Evolutionary conservation across 257 asterid genomes (phyloP), one percentile per base, ranked within the genome.

Genomic region (Jacaranda copaia): DNA sequence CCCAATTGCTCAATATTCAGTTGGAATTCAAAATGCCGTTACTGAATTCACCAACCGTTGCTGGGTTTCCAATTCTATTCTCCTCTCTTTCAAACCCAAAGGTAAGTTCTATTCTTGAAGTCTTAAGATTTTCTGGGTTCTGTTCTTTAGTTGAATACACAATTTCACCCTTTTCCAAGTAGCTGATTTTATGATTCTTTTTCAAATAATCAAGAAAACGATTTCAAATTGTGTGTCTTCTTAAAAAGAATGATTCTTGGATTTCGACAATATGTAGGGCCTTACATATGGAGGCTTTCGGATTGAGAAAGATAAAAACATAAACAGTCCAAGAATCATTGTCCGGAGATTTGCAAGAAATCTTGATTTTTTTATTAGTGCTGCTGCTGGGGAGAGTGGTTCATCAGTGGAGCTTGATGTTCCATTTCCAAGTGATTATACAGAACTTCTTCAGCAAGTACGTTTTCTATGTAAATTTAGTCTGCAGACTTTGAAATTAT

Each of bases 381-480:
- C 86, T 62, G 81, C 88, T 67, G 82, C 84, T 72, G 79, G 86
- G 36, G 82, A 72, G 53, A 80, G 77, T 36, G 85, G 83, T 75
- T 75, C 82, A 6, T 81, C 93, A 19, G 70, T 78, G 53, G 88
- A 89, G 32, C 80, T 80, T 52, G 91, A 90, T 74, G 87, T 87
- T 63, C 76, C 82, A 20, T 93, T 92, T 82, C 97, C 98, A 9
- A 84, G 61, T 69, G 97, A 94, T 83, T 94, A 94, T 70, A 69
- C 84, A 58, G 84, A 92, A 78, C 93, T 94, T 57, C 94, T 94
- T 78, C 59, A 65, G 74, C 97, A 90, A 84, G 97, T 94, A 80
- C 72, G 85, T 51, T 19, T 68, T 13, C 0, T 45, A 3, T 70
- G 53, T 14, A 18, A 11, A 2, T n/a, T 25, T 16, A 14, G 25